Conservation (phyloP, 2,329 filamentous ascomycete genomes). For the Zopfia rhizophila region DNA sequence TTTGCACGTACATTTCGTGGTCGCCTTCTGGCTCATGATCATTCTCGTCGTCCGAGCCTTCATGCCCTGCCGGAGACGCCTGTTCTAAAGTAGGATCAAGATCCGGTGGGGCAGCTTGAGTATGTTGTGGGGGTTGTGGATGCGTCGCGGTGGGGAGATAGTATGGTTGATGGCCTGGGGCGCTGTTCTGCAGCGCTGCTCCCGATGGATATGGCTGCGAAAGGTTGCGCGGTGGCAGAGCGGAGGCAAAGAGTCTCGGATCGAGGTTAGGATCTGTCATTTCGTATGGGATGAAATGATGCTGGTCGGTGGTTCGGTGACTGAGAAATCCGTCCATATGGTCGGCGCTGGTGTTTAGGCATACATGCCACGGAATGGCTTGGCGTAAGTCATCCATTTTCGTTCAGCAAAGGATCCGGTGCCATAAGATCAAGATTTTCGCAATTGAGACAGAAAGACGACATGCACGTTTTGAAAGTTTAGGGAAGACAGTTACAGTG, state of each 20-base stretch:
- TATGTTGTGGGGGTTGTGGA: constrained; percentile 32
- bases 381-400: too few species aligned
- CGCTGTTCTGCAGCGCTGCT: constrained; percentile 30
- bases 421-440: too few species aligned
- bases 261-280: constrained; percentile 48
- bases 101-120: constrained; percentile 28
- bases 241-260: constrained; percentile 40
- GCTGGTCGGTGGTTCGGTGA: background rate
- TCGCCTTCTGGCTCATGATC: constrained; percentile 42
- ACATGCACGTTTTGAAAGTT: too few species aligned
- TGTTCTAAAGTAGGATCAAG: constrained; percentile 47
- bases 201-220: constrained; percentile 38
- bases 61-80: constrained; percentile 37
- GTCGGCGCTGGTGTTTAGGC: constrained; percentile 18
- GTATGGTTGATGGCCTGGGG: constrained; percentile 37
- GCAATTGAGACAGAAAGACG: too few species aligned
- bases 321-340: constrained; percentile 7
- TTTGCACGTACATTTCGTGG: constrained; percentile 37
- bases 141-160: constrained; percentile 41
- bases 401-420: too few species aligned
- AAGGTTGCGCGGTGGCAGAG: constrained; percentile 34
- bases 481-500: too few species aligned
- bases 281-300: constrained; percentile 2
- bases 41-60: constrained; percentile 36
- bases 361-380: too few species aligned